Base-by-base conservation (phyloP, 108 stramenopile genomes). In the Cyclostephanos tholiformis region DNA sequence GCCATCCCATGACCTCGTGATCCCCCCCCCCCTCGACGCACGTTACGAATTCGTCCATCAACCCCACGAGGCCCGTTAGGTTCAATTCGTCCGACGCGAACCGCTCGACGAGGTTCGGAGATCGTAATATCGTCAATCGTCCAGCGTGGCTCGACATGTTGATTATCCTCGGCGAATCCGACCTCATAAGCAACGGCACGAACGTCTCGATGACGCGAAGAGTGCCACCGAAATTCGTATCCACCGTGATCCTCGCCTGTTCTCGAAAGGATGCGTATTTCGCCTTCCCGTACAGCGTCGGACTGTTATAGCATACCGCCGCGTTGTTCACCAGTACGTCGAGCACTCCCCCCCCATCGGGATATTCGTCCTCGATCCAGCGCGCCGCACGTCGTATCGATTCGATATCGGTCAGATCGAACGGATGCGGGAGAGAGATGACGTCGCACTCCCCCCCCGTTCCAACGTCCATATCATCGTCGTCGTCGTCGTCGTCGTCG, bases 1-100 rank as follows among this genome's bases (percentile, higher is more conserved):
- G 89, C 92, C 92, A 93, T 14, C 92, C 92, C 30, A 81, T 67
- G 29, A 61, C 35, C 0, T 36, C 14, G 69, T 93, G 92, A n/a
- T n/a, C n/a, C 11, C 66, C 82, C 6, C 86, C 91, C 39, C 49
- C 61, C 60, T 86, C 68, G 5, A 88, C 92, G 57, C 72, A 85
- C 4, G 38, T 32, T 1, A 90, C 83, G 57, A 93, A 93, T 65
- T 85, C 51, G 4, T 65, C 39, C 92, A 91, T 87, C 62, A 89
- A 32, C 0, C 41, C 29, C 12, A 69, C 65, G 0, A 88, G 65
- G 22, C 75, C 60, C n/a, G 72, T 30, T 19, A 84, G 27, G 57
- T 63, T 58, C 16, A 88, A 53, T 65, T 17, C 46, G 16, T 71
- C 57, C 2, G 85, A 86, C 25, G 85, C 71, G 69, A 88, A 88